These are phyloP conservation scores for Jamesozyma lodderae DNA, from an alignment of 805 yeast species.

Conservation along the genomic window DNA sequence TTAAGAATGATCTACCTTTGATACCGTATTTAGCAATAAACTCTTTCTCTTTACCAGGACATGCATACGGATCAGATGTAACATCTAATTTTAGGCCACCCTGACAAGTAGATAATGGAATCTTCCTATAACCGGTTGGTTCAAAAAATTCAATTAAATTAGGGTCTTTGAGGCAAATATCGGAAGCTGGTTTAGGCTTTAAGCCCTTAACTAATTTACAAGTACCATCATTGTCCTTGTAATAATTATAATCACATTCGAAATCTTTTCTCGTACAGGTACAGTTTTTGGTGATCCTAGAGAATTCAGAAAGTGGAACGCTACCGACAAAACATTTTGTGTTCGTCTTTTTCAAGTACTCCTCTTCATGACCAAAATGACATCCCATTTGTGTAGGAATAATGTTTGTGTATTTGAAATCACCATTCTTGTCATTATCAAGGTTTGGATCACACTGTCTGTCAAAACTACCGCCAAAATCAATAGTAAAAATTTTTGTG, in stretches of 20 bases:
- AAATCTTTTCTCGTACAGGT: slow-evolving; percentile 77
- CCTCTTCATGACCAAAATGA: slow-evolving; percentile 61
- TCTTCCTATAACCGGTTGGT: slow-evolving; percentile 86
- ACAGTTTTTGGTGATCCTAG: slow-evolving; percentile 55
- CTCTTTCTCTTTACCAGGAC: slow-evolving; percentile 79
- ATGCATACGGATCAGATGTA: slow-evolving; percentile 49
- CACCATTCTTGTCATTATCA: slow-evolving; percentile 38
- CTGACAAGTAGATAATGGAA: slow-evolving; percentile 76
- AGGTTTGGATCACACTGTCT: slow-evolving; percentile 49
- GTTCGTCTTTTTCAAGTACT: slow-evolving; percentile 48
- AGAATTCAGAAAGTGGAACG: slow-evolving; percentile 50
- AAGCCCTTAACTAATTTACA: slow-evolving; percentile 77
- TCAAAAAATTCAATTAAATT: slow-evolving; percentile 63
- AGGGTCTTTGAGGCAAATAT: slow-evolving; percentile 46
- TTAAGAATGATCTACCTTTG: slow-evolving; percentile 43
- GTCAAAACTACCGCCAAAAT: slow-evolving; percentile 43
- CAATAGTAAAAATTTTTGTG: slow-evolving; percentile 44
- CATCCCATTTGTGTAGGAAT: slow-evolving; percentile 46
- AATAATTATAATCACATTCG: slow-evolving; percentile 89
- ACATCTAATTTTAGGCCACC: slow-evolving; percentile 71
- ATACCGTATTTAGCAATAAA: slow-evolving; percentile 47
- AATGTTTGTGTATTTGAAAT: slow-evolving; percentile 59
- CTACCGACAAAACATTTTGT: slow-evolving; percentile 60
- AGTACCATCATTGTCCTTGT: slow-evolving; percentile 63
- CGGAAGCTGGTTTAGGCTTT: slow-evolving; percentile 53